phyloP scores from a whole-genome alignment of 2,329 filamentous ascomycete species.

The Fusarium compactum region DNA sequence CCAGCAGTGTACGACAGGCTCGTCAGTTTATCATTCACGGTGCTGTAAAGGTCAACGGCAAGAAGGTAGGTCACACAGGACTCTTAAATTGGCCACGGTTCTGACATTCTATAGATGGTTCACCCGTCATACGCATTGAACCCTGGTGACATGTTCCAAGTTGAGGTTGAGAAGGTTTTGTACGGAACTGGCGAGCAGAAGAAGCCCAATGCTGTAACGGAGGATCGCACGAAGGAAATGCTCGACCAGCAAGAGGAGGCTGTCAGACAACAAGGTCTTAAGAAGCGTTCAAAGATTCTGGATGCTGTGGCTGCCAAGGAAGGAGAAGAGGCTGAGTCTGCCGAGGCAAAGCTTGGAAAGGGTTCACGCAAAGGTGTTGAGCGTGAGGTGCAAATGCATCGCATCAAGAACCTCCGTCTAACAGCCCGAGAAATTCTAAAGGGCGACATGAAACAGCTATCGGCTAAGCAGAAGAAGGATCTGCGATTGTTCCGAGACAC shows the following conservation, averaged over 20 bases:
- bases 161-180: constrained; percentile 88
- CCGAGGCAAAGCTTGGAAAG: constrained; percentile 35
- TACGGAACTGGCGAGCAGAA: constrained; percentile 86
- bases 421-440: constrained; percentile 52
- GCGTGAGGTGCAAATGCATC: constrained; percentile 44
- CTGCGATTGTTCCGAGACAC: constrained; percentile 78
- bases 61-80: constrained; percentile 75
- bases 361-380: constrained; percentile 39
- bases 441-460: constrained; percentile 64
- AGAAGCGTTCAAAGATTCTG: constrained; percentile 33
- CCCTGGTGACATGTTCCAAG: constrained; percentile 98
- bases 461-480: constrained; percentile 79
- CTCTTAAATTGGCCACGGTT: background rate
- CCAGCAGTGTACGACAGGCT: constrained; percentile 91
- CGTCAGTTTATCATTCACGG: constrained; percentile 95
- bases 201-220: constrained; percentile 50
- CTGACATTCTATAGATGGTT: constrained; percentile 73
- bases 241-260: constrained; percentile 45
- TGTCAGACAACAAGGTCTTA: constrained; percentile 40
- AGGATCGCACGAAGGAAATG: constrained; percentile 42
- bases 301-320: constrained; percentile 37
- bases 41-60: constrained; percentile 93
- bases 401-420: constrained; percentile 46
- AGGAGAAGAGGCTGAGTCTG: constrained; percentile 36
- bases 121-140: constrained; percentile 95